Evolutionary conservation across 2,329 filamentous ascomycete genomes (phyloP), one percentile per base, ranked within the genome.

Genomic region (Colletotrichum agaves): DNA sequence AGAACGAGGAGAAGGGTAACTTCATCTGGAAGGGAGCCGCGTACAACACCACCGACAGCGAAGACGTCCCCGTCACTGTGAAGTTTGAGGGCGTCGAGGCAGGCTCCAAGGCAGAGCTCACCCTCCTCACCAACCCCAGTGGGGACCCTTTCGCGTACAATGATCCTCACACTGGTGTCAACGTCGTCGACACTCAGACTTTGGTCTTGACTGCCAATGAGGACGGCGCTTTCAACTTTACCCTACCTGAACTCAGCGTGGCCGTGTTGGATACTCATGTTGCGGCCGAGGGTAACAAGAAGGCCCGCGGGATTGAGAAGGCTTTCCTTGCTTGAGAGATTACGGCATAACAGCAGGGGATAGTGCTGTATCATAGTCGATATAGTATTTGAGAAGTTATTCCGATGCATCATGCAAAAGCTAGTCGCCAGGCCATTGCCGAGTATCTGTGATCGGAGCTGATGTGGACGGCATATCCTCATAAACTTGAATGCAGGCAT

Each of bases 201-300:
- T 74, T 72, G 1, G 75, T 74, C 0, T 67, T 87, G 19, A 77
- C 73, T 71, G 84, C 83, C 2, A 80, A 79, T 15, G 72, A 74
- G 3, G 77, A 81, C 27, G 87, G 87, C 2, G 74, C 72, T 2
- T 88, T 89, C 71, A 75, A 75, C 47, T 89, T 89, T 71, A 78
- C 74, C 27, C 67, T 90, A 72, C 87, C 86, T 0, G 78, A 85
- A 70, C 75, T 88, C 64, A 88, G 85, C 70, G 82, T 89, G 55
- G 86, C 85, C 13, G 82, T 89, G 2, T 73, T 90, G 59, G 84
- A 87, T 58, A 83, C 81, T 1, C 72, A 71, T 49, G 21, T 65
- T 1, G 17, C 55, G 2, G 39, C 56, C 1, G 27, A 57, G 52
- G 27, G 27, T 1, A 35, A 35, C 19, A 31, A 52, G 1, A 35